A percentile compares a stretch with the other conserved stretches of the same genome.
Evolutionary conservation across 768 basidiomycete genomes (phyloP).

Genomic region (Russula ochroleuca): DNA sequence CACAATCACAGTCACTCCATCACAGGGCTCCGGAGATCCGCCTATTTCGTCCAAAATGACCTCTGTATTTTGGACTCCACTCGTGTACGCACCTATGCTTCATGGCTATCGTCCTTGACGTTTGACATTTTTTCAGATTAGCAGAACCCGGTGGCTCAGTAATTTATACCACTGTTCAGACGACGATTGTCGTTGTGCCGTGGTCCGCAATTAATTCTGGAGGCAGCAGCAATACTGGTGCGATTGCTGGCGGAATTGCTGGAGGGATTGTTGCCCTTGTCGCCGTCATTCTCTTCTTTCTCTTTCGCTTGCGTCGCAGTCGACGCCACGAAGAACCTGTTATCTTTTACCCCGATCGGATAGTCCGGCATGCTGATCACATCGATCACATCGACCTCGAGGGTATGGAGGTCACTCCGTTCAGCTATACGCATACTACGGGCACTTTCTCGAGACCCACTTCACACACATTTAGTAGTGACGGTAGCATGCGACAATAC

Average conservation of each 20-base stretch:
- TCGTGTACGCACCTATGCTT: background rate
- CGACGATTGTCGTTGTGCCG: slow-evolving; percentile 28
- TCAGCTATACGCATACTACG: slow-evolving; percentile 28
- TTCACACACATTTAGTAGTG: slow-evolving; percentile 2
- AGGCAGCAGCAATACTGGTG: slow-evolving; percentile 24
- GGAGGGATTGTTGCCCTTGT: slow-evolving; percentile 30
- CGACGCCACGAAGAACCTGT: slow-evolving; percentile 43
- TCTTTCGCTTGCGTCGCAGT: slow-evolving; percentile 34
- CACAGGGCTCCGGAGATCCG: background rate
- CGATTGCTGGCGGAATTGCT: slow-evolving; percentile 34
- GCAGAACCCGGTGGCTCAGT: slow-evolving; percentile 17
- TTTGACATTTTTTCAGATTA: slow-evolving; percentile 11
- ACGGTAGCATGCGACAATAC: slow-evolving; percentile 32
- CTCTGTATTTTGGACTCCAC: slow-evolving; percentile 5
- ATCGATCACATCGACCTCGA: slow-evolving; percentile 26
- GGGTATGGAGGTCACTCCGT: slow-evolving; percentile 24
- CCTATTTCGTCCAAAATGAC: background rate
- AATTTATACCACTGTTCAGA: slow-evolving; percentile 17
- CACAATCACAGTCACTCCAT: background rate
- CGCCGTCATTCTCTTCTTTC: slow-evolving; percentile 29
- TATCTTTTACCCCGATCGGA: slow-evolving; percentile 47
- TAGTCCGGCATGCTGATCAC: slow-evolving; percentile 33
- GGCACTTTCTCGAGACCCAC: slow-evolving; percentile 27
- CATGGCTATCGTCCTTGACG: background rate
- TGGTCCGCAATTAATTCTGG: slow-evolving; percentile 25